Percentiles rank a stretch among this genome's conserved stretches.
Evolutionary conservation across 768 basidiomycete genomes (phyloP).

Genomic region (Russula dissimulans): DNA sequence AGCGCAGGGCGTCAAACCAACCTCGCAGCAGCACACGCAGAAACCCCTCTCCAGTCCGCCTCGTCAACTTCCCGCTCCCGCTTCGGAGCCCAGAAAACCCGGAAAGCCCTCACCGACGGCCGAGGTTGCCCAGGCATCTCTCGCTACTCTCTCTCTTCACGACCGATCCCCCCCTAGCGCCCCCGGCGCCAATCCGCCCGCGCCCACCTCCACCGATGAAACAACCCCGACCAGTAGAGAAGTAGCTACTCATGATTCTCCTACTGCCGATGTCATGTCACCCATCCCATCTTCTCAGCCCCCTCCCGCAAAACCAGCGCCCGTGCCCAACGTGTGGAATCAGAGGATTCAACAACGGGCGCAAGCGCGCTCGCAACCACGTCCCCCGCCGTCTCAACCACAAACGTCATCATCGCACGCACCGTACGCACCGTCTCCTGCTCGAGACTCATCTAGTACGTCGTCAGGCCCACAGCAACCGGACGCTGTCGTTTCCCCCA

Average conservation of each 20-base stretch:
- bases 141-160: conserved; percentile 3
- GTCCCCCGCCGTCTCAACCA: conserved; percentile 12
- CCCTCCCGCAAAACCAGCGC: conserved; percentile 16
- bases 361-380: conserved; percentile 23
- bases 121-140: conserved; percentile 2
- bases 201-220: conserved; percentile 1
- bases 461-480: neutral
- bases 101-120: neutral
- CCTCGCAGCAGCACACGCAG: conserved; percentile 8
- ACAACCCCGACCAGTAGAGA: neutral
- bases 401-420: conserved; percentile 7
- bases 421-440: neutral
- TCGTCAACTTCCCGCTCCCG: conserved; percentile 2
- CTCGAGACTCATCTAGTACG: neutral
- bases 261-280: conserved; percentile 1
- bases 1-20: conserved; percentile 26
- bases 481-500: neutral
- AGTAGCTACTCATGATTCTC: neutral
- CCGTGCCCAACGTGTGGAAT: conserved; percentile 35
- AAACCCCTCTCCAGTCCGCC: conserved; percentile 10
- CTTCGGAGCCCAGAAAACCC: conserved; percentile 1
- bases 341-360: conserved; percentile 35
- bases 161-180: conserved; percentile 1
- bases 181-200: neutral
- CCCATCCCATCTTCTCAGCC: conserved; percentile 11